phyloP scores from a whole-genome alignment of 1,284 basidiomycete species.

The Psilocybe mexicana region DNA sequence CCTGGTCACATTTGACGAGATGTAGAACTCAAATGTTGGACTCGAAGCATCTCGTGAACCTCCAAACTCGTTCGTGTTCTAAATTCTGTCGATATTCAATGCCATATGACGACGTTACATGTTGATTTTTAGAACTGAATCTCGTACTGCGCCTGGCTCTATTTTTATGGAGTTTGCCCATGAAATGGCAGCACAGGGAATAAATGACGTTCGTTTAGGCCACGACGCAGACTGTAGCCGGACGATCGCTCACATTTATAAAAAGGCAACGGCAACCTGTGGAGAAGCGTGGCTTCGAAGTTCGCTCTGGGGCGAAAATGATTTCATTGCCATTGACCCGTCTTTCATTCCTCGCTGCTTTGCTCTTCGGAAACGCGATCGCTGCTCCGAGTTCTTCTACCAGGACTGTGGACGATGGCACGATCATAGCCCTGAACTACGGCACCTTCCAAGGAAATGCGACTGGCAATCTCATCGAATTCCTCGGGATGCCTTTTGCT shows the following conservation, averaged over 20 bases:
- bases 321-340: no score
- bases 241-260: neutral
- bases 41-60: no score
- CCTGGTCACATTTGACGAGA: no score
- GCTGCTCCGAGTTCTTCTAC: neutral
- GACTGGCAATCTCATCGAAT: constrained; percentile 9
- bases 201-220: neutral
- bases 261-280: neutral
- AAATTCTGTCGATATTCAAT: neutral
- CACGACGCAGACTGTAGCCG: neutral
- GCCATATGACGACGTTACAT: neutral
- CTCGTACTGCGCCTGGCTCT: neutral
- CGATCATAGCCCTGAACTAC: constrained; percentile 16
- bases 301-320: no score
- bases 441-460: constrained; percentile 21
- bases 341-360: neutral
- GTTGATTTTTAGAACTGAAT: neutral
- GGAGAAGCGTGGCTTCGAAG: no score
- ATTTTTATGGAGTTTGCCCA: neutral
- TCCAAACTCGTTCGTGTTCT: no score
- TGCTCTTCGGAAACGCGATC: neutral
- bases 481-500: constrained; percentile 26
- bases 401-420: neutral
- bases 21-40: no score
- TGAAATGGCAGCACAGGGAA: neutral